Evolutionary conservation across 305 asterid genomes (phyloP).

Genomic region (Fraxinus floribunda): DNA sequence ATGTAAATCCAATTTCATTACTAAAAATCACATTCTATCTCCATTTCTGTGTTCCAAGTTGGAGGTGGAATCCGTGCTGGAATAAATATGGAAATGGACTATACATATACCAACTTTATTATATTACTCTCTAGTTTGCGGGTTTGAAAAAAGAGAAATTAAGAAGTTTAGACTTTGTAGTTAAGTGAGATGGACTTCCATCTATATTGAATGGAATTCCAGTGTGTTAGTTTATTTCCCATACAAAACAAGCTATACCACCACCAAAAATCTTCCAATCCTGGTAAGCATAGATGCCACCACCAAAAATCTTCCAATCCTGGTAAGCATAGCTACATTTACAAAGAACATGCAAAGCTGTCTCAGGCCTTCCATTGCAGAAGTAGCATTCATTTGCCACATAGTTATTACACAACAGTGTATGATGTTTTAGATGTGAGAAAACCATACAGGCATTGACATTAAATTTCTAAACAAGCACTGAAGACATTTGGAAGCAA

Average conservation of each 20-base stretch:
- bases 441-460: constrained; percentile 8
- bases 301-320: not conserved
- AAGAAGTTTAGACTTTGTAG: not conserved
- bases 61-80: not conserved
- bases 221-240: not conserved
- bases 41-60: not conserved
- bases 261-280: not conserved
- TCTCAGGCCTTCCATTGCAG: not conserved
- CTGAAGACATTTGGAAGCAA: not conserved
- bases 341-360: not conserved
- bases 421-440: constrained; percentile 15
- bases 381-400: not conserved
- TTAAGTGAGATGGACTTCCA: not conserved
- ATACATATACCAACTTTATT: not conserved
- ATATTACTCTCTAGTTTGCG: not conserved
- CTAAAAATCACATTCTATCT: not conserved
- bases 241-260: not conserved
- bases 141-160: not conserved
- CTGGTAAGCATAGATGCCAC: not conserved
- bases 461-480: constrained; percentile 16
- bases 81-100: not conserved
- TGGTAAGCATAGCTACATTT: not conserved
- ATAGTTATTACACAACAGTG: not conserved
- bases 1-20: not conserved
- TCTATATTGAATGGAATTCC: not conserved